phyloP scores from a whole-genome alignment of 2,329 filamentous ascomycete genomes.

The Penicillium glabrum region DNA sequence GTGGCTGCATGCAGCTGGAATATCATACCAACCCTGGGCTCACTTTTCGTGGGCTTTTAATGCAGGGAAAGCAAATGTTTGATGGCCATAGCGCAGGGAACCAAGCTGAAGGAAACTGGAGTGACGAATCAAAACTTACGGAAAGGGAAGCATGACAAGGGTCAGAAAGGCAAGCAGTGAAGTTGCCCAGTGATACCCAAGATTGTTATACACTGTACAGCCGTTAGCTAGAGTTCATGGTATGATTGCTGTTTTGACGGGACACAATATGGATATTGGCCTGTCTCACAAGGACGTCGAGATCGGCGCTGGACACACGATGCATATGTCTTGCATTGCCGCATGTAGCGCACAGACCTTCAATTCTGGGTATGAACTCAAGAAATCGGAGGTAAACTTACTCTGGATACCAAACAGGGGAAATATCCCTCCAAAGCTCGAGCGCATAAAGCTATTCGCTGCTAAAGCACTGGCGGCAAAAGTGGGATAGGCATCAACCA shows the following conservation, averaged over 20 bases:
- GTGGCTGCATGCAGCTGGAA: conserved; percentile 4
- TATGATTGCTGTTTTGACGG: background rate
- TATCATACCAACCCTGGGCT: background rate
- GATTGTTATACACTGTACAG: conserved; percentile 45
- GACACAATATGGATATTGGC: background rate
- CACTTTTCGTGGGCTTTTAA: background rate
- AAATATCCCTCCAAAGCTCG: conserved; percentile 75
- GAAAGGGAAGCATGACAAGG: conserved; percentile 46
- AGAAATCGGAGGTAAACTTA: conserved; percentile 27
- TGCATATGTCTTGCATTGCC: conserved; percentile 8
- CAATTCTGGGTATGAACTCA: background rate
- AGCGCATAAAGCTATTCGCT: conserved; percentile 78
- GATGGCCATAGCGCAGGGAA: conserved; percentile 9
- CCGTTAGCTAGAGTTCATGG: conserved; percentile 19
- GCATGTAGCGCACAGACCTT: conserved; percentile 14
- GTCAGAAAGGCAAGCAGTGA: conserved; percentile 46
- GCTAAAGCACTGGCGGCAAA: conserved; percentile 66
- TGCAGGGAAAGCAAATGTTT: conserved; percentile 6
- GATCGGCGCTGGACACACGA: conserved; percentile 8
- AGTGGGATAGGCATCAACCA: conserved; percentile 62
- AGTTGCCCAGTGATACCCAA: conserved; percentile 49
- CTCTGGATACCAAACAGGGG: conserved; percentile 69
- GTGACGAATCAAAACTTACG: conserved; percentile 36
- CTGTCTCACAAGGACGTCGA: background rate
- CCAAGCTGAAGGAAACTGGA: background rate